Evolutionary conservation across 495 filamentous ascomycete genomes (phyloP), one percentile per base, ranked within the genome.

Genomic region (Podospora sp.): DNA sequence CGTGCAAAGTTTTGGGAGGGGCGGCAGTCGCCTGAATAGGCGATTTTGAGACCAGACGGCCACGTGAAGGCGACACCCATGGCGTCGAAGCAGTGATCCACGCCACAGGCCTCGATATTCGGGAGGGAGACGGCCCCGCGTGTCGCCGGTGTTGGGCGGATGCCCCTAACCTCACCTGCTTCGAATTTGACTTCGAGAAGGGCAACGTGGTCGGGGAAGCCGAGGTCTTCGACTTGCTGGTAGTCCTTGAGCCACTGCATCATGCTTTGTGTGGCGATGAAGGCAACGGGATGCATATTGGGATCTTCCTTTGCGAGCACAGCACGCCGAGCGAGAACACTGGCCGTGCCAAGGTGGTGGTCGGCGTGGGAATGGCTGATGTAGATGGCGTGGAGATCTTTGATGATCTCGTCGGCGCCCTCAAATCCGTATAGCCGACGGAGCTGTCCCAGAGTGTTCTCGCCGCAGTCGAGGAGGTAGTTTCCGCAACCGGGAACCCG

Each of bases 281-380:
- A 55, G 57, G 73, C 53, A 29, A 73, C 62, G 29, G 35, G 49
- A 40, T 29, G 4, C 21, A 65, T 59, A 0, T 16, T 25, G 26
- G 57, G 24, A 20, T 65, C 26, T 20, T 24, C 5, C 6, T 64
- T 61, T 11, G 26, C 69, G 55, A 74, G 69, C 83, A 85, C 66
- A 26, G 25, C 72, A 65, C 90, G 88, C 88, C 92, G 94, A 20
- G 91, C 91, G 72, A 99, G 89, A 26, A 97, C 79, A 20, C 89
- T 84, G 26, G 84, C 83, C 0, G 88, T 91, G 33, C 95, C 95
- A 21, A 98, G 85, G 72, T 99, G 95, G 77, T 99, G 95, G 80
- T 99, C 95, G 27, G 95, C 95, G 73, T 99, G 95, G 60, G 94
- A 78, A 77, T 99, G 95, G 73, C 91, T 94, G 73, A 99, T 94